These are phyloP conservation scores for Elsinoe necatrix DNA, from an alignment of 2,329 filamentous ascomycete genomes.

Conservation along the genomic window DNA sequence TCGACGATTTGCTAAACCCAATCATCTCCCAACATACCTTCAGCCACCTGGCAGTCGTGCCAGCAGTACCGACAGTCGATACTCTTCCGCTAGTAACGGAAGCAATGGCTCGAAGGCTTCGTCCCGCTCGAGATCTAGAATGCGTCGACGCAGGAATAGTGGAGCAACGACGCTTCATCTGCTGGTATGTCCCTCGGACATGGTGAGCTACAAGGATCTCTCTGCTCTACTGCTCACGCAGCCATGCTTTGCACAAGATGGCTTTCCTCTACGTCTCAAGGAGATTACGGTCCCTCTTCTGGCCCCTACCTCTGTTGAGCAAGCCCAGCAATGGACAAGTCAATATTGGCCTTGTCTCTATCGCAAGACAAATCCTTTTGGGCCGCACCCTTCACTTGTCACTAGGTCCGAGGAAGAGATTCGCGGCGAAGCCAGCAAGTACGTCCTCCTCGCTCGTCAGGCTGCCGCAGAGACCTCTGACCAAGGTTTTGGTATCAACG, in stretches of 20 bases:
- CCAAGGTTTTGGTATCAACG: conserved; percentile 55
- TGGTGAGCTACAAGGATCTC: conserved; percentile 49
- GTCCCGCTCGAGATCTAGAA: conserved; percentile 17
- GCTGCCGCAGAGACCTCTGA: conserved; percentile 53
- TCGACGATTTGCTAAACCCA: conserved; percentile 62
- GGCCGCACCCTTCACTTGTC: conserved; percentile 70
- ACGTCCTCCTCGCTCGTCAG: conserved; percentile 57
- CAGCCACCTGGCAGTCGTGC: conserved; percentile 12
- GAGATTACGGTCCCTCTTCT: conserved; percentile 62
- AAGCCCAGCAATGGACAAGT: conserved; percentile 65
- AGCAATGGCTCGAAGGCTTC: conserved; percentile 15
- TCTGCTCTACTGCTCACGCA: conserved; percentile 31
- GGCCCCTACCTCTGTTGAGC: conserved; percentile 65
- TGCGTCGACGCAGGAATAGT: conserved; percentile 18
- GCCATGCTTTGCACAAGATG: conserved; percentile 33
- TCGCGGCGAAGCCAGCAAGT: conserved; percentile 41
- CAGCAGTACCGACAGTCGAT: conserved; percentile 16
- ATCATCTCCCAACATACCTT: conserved; percentile 27
- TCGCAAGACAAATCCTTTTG: conserved; percentile 78
- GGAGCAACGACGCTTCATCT: conserved; percentile 39
- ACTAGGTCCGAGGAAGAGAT: conserved; percentile 62
- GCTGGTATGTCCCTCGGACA: conserved; percentile 42
- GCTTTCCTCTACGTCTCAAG: conserved; percentile 46
- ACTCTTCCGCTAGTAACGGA: conserved; percentile 14
- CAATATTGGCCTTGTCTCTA: conserved; percentile 81